Evolutionary conservation across 192 early-diverging fungal species (phyloP).

Genomic region (Backusella morwellensis): DNA sequence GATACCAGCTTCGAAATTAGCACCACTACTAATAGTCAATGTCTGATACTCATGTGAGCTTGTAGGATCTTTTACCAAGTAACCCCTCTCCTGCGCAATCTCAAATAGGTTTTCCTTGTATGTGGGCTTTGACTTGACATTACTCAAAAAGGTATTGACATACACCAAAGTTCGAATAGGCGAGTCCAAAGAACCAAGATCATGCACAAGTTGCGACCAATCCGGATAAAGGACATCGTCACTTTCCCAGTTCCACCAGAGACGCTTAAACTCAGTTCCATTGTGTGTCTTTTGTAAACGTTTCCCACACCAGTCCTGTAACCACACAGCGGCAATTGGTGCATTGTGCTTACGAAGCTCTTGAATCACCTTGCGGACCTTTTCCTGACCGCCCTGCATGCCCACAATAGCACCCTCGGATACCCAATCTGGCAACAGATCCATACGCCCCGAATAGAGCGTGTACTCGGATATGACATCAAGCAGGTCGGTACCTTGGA

Average conservation of each 20-base stretch:
- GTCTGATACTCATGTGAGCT: neutral
- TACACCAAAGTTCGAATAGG: constrained; percentile 23
- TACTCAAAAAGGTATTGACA: constrained; percentile 32
- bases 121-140: constrained; percentile 19
- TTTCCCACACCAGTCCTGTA: constrained; percentile 39
- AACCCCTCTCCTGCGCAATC: constrained; percentile 27
- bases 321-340: constrained; percentile 36
- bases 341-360: constrained; percentile 10
- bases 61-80: constrained; percentile 21
- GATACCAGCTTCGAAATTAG: constrained; percentile 31
- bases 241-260: constrained; percentile 46
- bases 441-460: constrained; percentile 34
- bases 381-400: constrained; percentile 36
- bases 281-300: constrained; percentile 23
- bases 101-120: constrained; percentile 22
- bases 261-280: constrained; percentile 20
- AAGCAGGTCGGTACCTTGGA: constrained; percentile 29
- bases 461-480: constrained; percentile 39
- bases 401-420: constrained; percentile 34
- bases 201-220: constrained; percentile 24
- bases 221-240: constrained; percentile 33
- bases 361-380: constrained; percentile 24
- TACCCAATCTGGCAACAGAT: constrained; percentile 32
- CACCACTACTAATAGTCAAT: neutral
- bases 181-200: neutral